Percentiles rank a stretch among this genome's conserved stretches.
Evolutionary conservation across 768 basidiomycete genomes (phyloP).

Genomic region (Boletus tomentosulus): DNA sequence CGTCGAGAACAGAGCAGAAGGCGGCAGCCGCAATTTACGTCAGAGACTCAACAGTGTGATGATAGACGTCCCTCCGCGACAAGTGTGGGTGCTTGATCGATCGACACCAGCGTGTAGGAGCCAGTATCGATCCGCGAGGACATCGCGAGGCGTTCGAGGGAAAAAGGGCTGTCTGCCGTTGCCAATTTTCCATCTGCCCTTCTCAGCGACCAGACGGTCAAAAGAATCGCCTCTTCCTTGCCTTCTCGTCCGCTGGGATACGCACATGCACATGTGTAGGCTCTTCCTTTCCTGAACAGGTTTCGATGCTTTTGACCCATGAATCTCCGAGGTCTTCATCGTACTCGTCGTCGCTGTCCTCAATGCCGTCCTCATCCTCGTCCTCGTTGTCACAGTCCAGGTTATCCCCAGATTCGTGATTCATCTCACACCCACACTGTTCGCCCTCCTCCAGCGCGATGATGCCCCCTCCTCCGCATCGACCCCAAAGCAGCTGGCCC

Average conservation of each 20-base stretch:
- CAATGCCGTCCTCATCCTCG: constrained; percentile 30
- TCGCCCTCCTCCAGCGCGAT: constrained; percentile 40
- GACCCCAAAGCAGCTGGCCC: constrained; percentile 83
- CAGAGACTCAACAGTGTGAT: background rate
- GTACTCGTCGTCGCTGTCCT: constrained; percentile 32
- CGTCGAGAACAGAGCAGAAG: background rate
- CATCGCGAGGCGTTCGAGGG: constrained; percentile 3
- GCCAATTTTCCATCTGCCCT: background rate
- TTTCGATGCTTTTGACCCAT: constrained; percentile 75
- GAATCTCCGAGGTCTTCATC: constrained; percentile 81
- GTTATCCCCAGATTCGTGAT: constrained; percentile 20
- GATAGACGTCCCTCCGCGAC: background rate
- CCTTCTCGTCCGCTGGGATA: constrained; percentile 69
- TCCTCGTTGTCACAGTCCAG: constrained; percentile 41
- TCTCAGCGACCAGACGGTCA: constrained; percentile 23
- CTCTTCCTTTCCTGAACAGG: constrained; percentile 54
- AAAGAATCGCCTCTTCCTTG: constrained; percentile 72
- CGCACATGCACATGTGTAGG: constrained; percentile 69
- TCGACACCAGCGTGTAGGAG: background rate
- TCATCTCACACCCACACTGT: constrained; percentile 62
- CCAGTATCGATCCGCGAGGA: constrained; percentile 14
- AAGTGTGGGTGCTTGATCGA: constrained; percentile 10
- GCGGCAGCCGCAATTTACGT: background rate
- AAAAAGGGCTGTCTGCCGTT: constrained; percentile 1
- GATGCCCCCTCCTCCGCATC: constrained; percentile 67